Evolutionary conservation across 495 filamentous ascomycete species (phyloP), one percentile per base, ranked within the genome.

Genomic region (Annulohypoxylon stygium): DNA sequence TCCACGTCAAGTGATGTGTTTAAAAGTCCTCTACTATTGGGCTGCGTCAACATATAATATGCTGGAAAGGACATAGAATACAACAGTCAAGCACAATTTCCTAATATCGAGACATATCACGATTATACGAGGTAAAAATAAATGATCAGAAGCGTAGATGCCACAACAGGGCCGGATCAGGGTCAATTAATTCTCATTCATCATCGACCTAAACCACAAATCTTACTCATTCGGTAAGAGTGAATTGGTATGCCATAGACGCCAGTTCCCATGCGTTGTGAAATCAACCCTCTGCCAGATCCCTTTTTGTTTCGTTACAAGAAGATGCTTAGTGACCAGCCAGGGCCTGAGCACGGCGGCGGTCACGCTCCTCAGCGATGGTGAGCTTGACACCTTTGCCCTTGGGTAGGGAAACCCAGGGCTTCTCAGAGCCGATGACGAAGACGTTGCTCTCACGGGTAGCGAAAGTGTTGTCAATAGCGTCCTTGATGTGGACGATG

Each of bases 381-480:
- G 92, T 90, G 81, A 98, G 92, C 92, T 99, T 98, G 88, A 99
- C 96, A 90, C 96, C 97, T 90, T 97, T 97, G 88, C 96, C 96
- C 93, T 98, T 98, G 82, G 96, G 97, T 76, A 98, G 90, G 80
- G 93, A 97, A 81, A 99, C 89, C 97, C 96, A 99, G 73, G 96
- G 94, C 92, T 98, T 98, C 78, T 99, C 97, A 77, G 89, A 87
- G 62, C 96, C 96, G 76, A 99, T 97, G 86, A 98, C 90, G 86
- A 97, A 97, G 75, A 98, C 94, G 92, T 99, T 99, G 88, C 85
- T 91, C 88, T 98, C 93, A 82, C 96, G 96, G 79, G 96, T 99
- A 77, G 97, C 94, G 87, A 98, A 99, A 79, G 93, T 92, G 90
- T 98, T 99, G 90, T 98, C 96, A 83, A 99, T 92, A 73, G 94